phyloP scores from a whole-genome alignment of 202 grass and related monocot species.

The Cymbopogon flexuosus region DNA sequence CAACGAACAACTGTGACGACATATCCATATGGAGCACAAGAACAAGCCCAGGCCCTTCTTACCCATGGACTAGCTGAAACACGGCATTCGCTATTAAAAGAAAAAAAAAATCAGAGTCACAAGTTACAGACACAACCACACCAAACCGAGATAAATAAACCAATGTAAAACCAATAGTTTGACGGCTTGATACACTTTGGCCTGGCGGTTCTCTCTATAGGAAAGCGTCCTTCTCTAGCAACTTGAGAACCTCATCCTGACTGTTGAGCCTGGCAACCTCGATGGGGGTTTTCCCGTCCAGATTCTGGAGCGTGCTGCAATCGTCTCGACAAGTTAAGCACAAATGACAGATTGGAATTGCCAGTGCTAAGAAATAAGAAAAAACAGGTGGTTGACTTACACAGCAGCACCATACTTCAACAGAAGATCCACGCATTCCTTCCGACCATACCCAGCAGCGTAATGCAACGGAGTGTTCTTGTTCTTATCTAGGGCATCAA shows the following conservation, averaged over 20 bases:
- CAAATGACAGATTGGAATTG: background rate
- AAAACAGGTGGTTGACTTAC: conserved; percentile 46
- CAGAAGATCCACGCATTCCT: conserved; percentile 79
- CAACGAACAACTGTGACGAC: background rate
- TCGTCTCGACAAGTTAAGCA: background rate
- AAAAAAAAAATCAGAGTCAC: background rate
- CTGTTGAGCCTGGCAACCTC: conserved; percentile 89
- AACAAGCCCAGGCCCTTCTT: background rate
- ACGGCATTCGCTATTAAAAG: background rate
- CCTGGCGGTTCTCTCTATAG: conserved; percentile 36
- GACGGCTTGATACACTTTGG: background rate
- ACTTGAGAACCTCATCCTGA: conserved; percentile 75
- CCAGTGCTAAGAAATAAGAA: background rate
- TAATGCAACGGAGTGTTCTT: conserved; percentile 96
- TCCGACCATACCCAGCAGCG: conserved; percentile 86
- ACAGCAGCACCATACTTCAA: conserved; percentile 85
- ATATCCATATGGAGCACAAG: background rate
- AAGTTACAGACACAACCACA: background rate
- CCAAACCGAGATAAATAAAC: background rate
- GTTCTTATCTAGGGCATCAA: conserved; percentile 86
- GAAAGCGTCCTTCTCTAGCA: conserved; percentile 87
- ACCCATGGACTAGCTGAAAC: background rate
- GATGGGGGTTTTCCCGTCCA: conserved; percentile 87
- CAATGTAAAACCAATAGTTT: background rate
- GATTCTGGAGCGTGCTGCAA: conserved; percentile 73